phyloP scores from a whole-genome alignment of 148 eudicot species.

The Rhododendron henanense region DNA sequence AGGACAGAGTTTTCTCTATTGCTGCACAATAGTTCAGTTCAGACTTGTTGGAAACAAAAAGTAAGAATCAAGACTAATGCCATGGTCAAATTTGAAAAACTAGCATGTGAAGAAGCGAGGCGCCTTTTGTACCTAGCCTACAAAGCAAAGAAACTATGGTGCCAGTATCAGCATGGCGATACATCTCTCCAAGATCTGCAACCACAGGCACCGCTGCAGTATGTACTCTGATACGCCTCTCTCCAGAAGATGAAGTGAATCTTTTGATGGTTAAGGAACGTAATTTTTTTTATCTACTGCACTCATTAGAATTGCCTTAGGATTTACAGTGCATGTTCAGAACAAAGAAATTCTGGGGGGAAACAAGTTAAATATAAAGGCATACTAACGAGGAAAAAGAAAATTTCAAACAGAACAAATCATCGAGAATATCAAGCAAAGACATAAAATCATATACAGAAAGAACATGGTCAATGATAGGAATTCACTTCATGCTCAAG shows the following conservation, averaged over 20 bases:
- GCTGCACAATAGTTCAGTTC: slow-evolving; percentile 44
- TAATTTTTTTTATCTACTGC: background rate
- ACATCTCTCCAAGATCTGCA: slow-evolving; percentile 88
- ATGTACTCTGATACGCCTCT: slow-evolving; percentile 97
- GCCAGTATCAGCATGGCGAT: slow-evolving; percentile 88
- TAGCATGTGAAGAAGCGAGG: background rate
- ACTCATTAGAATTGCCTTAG: background rate
- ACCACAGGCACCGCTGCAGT: slow-evolving; percentile 97
- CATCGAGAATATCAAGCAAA: background rate
- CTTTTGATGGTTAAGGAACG: slow-evolving; percentile 53
- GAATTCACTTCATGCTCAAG: background rate
- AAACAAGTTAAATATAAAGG: background rate
- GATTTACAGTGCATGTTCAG: background rate
- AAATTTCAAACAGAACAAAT: background rate
- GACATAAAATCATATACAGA: background rate
- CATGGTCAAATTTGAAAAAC: background rate
- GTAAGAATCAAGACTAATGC: background rate
- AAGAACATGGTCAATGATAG: background rate
- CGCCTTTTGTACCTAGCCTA: slow-evolving; percentile 63
- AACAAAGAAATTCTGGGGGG: background rate
- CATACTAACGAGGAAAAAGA: background rate
- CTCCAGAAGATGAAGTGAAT: slow-evolving; percentile 97
- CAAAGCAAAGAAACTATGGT: slow-evolving; percentile 75
- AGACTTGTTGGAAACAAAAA: background rate
- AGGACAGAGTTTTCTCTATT: slow-evolving; percentile 76